Evolutionary conservation across 1,284 basidiomycete species (phyloP).

Genomic region (Waitea zeae): DNA sequence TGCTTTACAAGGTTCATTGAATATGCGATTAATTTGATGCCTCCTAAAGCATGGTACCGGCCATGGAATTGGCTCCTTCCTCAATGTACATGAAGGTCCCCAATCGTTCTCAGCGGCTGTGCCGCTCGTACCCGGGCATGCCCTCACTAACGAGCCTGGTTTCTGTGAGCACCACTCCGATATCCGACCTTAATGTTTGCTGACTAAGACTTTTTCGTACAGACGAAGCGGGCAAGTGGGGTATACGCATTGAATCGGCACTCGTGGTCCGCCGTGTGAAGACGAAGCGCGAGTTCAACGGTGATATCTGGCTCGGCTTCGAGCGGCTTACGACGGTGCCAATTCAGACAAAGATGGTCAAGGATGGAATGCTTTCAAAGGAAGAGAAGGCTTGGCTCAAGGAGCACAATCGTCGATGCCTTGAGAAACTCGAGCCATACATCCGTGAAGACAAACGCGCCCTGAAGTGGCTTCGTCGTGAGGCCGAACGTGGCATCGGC

Average conservation of each 20-base stretch:
- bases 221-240: conserved; percentile 76
- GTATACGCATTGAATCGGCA: conserved; percentile 82
- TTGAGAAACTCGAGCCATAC: conserved; percentile 52
- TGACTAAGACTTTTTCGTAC: conserved; percentile 7
- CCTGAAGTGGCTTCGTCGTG: conserved; percentile 63
- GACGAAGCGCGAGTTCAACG: conserved; percentile 59
- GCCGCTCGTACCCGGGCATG: conserved; percentile 65
- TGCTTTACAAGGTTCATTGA: too few species aligned
- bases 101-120: conserved; percentile 52
- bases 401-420: conserved; percentile 75
- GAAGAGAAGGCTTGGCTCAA: conserved; percentile 87
- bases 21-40: conserved; percentile 10
- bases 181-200: conserved; percentile 5
- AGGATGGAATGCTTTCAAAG: conserved; percentile 66
- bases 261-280: conserved; percentile 54
- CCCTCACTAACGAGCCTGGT: conserved; percentile 80
- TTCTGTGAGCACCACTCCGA: conserved; percentile 37
- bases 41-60: conserved; percentile 65
- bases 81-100: conserved; percentile 66
- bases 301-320: conserved; percentile 69
- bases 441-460: conserved; percentile 71
- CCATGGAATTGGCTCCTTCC: conserved; percentile 68
- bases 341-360: conserved; percentile 85
- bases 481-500: conserved; percentile 55
- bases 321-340: conserved; percentile 85